Evolutionary conservation across 2,329 filamentous ascomycete species (phyloP).

Genomic region (Tolypocladium ovalisporum): DNA sequence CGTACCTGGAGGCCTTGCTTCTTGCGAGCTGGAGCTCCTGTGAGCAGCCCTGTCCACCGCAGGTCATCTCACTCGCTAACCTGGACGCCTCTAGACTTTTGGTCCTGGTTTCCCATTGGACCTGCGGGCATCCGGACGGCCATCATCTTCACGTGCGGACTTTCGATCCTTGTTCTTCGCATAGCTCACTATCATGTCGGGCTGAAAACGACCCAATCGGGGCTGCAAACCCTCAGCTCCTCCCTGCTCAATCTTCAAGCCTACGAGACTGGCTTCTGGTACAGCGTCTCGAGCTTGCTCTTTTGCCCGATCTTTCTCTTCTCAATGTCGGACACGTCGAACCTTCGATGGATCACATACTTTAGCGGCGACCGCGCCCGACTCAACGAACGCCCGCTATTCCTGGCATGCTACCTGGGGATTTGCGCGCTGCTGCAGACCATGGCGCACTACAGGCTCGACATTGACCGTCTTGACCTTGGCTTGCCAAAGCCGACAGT

Average conservation of each 20-base stretch:
- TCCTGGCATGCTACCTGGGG: conserved; percentile 61
- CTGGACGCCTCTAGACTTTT: conserved; percentile 49
- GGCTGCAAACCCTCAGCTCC: conserved; percentile 51
- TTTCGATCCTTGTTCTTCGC: conserved; percentile 73
- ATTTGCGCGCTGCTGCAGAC: conserved; percentile 62
- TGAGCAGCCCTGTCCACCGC: conserved; percentile 29
- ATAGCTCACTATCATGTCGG: conserved; percentile 75
- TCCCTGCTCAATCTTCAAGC: conserved; percentile 49
- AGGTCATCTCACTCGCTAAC: conserved; percentile 5
- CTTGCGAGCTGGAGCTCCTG: conserved; percentile 60
- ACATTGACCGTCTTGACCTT: conserved; percentile 56
- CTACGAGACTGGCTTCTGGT: conserved; percentile 63
- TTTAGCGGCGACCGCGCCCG: conserved; percentile 60
- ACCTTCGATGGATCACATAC: conserved; percentile 63
- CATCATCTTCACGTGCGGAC: conserved; percentile 64
- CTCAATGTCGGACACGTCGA: conserved; percentile 47
- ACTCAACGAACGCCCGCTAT: conserved; percentile 80
- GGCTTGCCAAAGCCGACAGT: conserved; percentile 13
- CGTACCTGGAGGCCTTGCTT: conserved; percentile 61
- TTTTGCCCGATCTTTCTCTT: conserved; percentile 77
- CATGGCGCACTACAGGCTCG: conserved; percentile 55
- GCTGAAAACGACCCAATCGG: conserved; percentile 57
- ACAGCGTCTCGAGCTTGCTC: conserved; percentile 64
- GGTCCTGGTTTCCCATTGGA: conserved; percentile 79
- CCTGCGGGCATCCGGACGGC: conserved; percentile 62